A percentile compares a stretch with the other conserved stretches of the same genome.
Evolutionary conservation across 2,329 filamentous ascomycete species (phyloP).

Genomic region (Fusarium algeriense): DNA sequence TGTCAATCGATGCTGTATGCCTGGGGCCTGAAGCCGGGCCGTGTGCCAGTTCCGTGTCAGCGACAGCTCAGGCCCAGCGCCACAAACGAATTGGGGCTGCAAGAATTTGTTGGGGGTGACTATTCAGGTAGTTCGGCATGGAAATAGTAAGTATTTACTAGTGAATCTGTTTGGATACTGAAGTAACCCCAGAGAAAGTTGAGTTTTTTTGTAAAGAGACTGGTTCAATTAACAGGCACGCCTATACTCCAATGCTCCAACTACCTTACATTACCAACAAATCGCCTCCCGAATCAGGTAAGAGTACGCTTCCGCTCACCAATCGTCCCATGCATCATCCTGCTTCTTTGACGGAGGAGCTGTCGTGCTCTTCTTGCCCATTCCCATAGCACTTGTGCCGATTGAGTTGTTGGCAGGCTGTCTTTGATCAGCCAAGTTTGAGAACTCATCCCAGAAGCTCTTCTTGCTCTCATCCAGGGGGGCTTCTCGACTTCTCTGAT

Average conservation of each 20-base stretch:
- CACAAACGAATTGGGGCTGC: not conserved
- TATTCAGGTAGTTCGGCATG: conserved; percentile 1
- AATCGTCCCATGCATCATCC: conserved; percentile 74
- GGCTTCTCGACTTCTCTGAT: conserved; percentile 51
- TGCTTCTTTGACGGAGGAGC: conserved; percentile 56
- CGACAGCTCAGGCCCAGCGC: not conserved
- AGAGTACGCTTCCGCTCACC: conserved; percentile 54
- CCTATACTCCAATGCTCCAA: conserved; percentile 49
- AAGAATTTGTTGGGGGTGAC: not conserved
- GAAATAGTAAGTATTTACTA: not conserved
- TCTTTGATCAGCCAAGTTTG: conserved; percentile 72
- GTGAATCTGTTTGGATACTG: conserved; percentile 21
- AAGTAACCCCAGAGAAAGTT: conserved; percentile 13
- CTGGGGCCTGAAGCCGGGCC: too few relatives aligned
- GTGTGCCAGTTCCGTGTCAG: not conserved
- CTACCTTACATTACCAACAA: conserved; percentile 39
- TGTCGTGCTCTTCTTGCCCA: conserved; percentile 56
- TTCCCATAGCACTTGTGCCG: conserved; percentile 71
- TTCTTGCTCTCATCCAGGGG: conserved; percentile 74
- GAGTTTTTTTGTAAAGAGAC: conserved; percentile 23
- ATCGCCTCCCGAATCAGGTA: conserved; percentile 1
- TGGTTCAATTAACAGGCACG: conserved; percentile 41
- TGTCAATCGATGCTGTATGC: too few relatives aligned
- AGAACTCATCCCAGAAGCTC: conserved; percentile 94
- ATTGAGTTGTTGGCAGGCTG: conserved; percentile 63